Evolutionary conservation across 768 basidiomycete species (phyloP), one percentile per base, ranked within the genome.

Genomic region (Hygrocybe coccinea): DNA sequence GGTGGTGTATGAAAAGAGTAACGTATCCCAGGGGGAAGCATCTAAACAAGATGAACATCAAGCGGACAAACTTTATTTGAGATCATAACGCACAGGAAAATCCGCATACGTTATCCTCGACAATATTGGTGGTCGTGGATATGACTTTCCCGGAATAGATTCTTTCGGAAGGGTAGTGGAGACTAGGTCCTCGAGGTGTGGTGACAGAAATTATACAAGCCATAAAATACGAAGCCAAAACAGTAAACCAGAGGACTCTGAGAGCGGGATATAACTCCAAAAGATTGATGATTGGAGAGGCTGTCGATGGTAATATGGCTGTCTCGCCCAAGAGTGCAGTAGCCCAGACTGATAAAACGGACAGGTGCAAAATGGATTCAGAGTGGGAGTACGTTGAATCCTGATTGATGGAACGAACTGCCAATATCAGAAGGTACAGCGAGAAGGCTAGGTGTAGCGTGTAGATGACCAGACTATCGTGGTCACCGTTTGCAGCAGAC

Each of bases 1-100:
- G 1, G 91, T 94, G 36, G 88, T 91, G 67, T 92, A 94, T 14
- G 84, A 84, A 69, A 97, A 97, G n/a, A 93, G 70, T 5, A 97
- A 69, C 50, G 74, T 71, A 54, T 79, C 81, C 76, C 79, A 82
- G 1, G 79, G 72, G 4, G 84, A 85, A 21, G 83, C 76, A 55
- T 77, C 85, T 78, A 63, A 56, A 35, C 29, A 29, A 29, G 29
- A 29, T 29, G 29, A 56, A 35, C 33, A 41, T 9, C 19, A 19
- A 39, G 6, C n/a, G 12, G 7, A 54, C 34, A 25, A 10, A 49
- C 24, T 39, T 19, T 7, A n/a, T 36, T 11, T 15, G 17, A 37
- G 21, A 14, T 38, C 17, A 46, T 44, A 44, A 65, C 71, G 3
- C 66, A 80, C 82, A 75, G 34, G 76, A 73, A 21, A 82, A 64